Base-by-base conservation (phyloP, 768 basidiomycete genomes). In the Austroboletus eburneus region DNA sequence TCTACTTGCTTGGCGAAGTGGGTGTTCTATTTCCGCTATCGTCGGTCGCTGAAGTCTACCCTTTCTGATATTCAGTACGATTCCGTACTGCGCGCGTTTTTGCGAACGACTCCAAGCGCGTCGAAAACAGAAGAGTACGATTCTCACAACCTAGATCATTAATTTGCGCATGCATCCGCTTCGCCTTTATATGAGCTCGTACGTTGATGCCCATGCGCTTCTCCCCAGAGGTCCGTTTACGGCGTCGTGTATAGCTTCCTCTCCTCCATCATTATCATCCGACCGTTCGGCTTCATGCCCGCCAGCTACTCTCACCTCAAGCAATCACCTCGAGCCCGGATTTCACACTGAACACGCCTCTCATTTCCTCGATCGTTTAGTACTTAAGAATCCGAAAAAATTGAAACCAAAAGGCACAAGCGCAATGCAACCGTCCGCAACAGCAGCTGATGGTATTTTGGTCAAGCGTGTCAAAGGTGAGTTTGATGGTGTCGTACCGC, bases 291-390 rank as follows among this genome's bases (percentile, higher is more conserved):
- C 79, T 95, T 1, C 91, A 93, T 56, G 87, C 92, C 0, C 78
- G 77, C 7, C 90, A 96, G 61, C 78, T 99, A 10, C 77, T 97
- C 40, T 59, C 72, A 2, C 78, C 76, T 8, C 74, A 84, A 39
- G 84, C 86, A 0, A 70, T 97, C 10, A 90, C 91, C 0, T 85
- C 88, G 9, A 85, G 80, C 9, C 78, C 91, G 0, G 94, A 98
- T 60, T 85, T 99, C 39, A 83, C 89, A 9, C 82, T 92, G 46
- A 93, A 96, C 70, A 94, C 93, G 1, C 79, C 20, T 85, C 89
- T 1, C 90, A 93, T 58, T 97, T 99, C 79, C 78, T 98, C 33
- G 96, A 98, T 62, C 81, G 94, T 3, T 97, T 98, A 69, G 90
- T 97, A 35, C 97, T 91, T 73, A 91, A 93, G 67, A 97, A 98